These are phyloP conservation scores for Solanum pinnatisectum DNA, from an alignment of 257 asterid species.

Conservation along the genomic window DNA sequence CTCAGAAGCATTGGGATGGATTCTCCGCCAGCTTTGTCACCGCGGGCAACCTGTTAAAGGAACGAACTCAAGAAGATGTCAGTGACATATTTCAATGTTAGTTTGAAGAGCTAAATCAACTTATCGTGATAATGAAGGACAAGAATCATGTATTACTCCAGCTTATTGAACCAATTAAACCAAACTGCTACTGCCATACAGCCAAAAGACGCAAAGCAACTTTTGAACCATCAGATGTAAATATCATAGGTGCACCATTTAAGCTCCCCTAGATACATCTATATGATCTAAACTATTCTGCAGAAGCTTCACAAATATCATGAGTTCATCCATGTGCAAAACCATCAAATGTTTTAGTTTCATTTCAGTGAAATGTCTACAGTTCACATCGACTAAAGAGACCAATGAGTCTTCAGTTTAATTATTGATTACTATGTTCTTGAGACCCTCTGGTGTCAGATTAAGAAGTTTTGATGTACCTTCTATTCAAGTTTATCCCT, in stretches of 20 bases:
- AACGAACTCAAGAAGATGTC: neutral
- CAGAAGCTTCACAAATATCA: neutral
- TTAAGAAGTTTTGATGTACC: neutral
- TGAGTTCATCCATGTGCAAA: neutral
- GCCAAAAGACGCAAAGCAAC: neutral
- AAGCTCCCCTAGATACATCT: neutral
- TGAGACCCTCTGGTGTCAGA: neutral
- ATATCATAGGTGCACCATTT: neutral
- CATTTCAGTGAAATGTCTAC: neutral
- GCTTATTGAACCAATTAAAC: neutral
- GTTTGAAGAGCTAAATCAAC: neutral
- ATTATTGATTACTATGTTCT: neutral
- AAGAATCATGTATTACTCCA: neutral
- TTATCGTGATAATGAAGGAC: neutral
- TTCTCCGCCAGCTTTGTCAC: slow-evolving; percentile 90
- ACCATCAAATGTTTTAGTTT: neutral
- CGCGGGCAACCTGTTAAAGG: slow-evolving; percentile 73
- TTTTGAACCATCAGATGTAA: neutral
- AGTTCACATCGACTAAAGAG: neutral
- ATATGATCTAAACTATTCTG: neutral
- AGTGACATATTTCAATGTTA: neutral
- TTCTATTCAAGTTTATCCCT: neutral
- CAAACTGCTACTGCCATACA: neutral
- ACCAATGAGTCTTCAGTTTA: neutral
- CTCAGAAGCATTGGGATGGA: slow-evolving; percentile 97